phyloP scores from a whole-genome alignment of 2,329 filamentous ascomycete genomes.

The Chrysosporium queenslandicum region DNA sequence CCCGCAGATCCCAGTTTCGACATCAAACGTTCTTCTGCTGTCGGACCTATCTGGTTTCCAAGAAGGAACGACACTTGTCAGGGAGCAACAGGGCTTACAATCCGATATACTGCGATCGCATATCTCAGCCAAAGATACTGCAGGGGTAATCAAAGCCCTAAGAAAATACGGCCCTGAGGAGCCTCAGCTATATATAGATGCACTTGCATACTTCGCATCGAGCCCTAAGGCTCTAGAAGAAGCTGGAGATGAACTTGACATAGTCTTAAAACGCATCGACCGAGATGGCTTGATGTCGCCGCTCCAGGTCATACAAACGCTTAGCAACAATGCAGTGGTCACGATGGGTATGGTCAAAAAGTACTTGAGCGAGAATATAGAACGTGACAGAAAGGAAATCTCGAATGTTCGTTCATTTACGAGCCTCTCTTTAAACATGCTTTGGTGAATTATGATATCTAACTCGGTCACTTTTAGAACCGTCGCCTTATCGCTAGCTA shows the following conservation, averaged over 20 bases:
- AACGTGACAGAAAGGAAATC: constrained; percentile 79
- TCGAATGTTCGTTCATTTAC: constrained; percentile 37
- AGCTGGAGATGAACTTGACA: constrained; percentile 73
- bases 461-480: constrained; percentile 43
- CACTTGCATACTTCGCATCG: constrained; percentile 86
- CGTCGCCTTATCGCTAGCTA: constrained; percentile 73
- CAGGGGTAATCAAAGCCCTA: constrained; percentile 78
- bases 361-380: constrained; percentile 81
- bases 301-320: constrained; percentile 87
- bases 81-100: constrained; percentile 81
- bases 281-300: constrained; percentile 88
- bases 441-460: background rate
- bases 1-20: constrained; percentile 63
- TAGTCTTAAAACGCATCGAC: constrained; percentile 75
- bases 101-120: constrained; percentile 97
- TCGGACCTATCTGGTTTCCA: constrained; percentile 86
- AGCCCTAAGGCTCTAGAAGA: constrained; percentile 71
- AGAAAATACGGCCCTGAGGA: constrained; percentile 86
- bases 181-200: constrained; percentile 83
- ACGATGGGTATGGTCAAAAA: constrained; percentile 97
- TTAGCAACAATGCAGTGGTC: constrained; percentile 68
- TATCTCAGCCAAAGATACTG: constrained; percentile 81
- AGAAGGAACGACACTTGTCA: constrained; percentile 82
- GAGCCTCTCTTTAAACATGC: background rate
- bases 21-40: constrained; percentile 83